Percentiles rank a stretch among this genome's conserved stretches.
Evolutionary conservation across 192 early-diverging fungal genomes (phyloP).

Genomic region (Rhizophagus prolifer): DNA sequence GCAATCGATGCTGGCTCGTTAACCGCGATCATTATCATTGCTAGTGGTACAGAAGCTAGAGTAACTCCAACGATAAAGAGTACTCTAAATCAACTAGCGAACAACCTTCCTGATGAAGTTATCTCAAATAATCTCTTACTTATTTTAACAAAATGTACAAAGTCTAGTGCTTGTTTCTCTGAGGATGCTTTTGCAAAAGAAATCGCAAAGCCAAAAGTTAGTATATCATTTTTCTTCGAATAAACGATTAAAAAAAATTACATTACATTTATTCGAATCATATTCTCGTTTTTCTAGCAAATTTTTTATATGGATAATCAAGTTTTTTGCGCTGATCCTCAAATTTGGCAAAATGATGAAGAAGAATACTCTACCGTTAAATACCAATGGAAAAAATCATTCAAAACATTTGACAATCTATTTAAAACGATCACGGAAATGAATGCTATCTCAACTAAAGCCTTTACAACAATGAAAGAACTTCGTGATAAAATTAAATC

Average conservation of each 20-base stretch:
- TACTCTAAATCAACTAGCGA: not conserved
- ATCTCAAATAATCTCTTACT: too few relatives aligned
- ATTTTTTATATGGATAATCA: too few relatives aligned
- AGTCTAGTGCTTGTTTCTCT: conserved; percentile 1
- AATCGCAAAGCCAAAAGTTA: too few relatives aligned
- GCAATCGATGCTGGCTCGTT: conserved; percentile 9
- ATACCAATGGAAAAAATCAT: not conserved
- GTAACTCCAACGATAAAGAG: not conserved
- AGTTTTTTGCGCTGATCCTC: too few relatives aligned
- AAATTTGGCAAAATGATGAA: too few relatives aligned
- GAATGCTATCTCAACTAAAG: too few relatives aligned
- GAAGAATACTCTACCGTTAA: not conserved
- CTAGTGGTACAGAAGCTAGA: too few relatives aligned
- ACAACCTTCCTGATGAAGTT: conserved; percentile 1
- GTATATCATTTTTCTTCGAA: not conserved
- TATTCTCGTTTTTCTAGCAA: not conserved
- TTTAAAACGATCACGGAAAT: not conserved
- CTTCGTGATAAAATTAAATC: not conserved
- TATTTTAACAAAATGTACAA: conserved; percentile 25
- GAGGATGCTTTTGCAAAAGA: not conserved
- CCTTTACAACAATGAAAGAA: not conserved
- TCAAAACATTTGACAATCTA: not conserved
- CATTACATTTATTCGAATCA: not conserved
- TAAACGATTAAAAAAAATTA: too few relatives aligned
- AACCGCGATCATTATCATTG: conserved; percentile 2